phyloP scores from a whole-genome alignment of 2,329 filamentous ascomycete species.

The Ilyonectria mors-panacis region DNA sequence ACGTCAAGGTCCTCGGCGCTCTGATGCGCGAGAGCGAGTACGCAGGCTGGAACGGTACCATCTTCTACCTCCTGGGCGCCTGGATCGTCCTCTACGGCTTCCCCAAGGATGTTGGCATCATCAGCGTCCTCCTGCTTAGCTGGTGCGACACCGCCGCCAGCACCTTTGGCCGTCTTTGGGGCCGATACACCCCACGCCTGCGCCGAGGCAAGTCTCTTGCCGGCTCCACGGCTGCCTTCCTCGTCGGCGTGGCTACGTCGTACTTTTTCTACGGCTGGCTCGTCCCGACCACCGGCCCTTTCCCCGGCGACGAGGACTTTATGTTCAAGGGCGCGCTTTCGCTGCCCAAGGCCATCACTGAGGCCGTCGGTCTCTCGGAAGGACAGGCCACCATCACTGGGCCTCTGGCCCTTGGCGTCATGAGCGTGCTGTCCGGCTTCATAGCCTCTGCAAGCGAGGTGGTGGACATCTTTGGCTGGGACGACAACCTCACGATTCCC shows the following conservation, averaged over 20 bases:
- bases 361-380: slow-evolving; percentile 73
- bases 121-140: slow-evolving; percentile 90
- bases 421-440: slow-evolving; percentile 91
- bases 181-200: slow-evolving; percentile 88
- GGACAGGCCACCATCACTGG: slow-evolving; percentile 77
- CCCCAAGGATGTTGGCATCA: slow-evolving; percentile 92
- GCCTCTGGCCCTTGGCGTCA: slow-evolving; percentile 79
- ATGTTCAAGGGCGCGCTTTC: slow-evolving; percentile 85
- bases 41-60: slow-evolving; percentile 94
- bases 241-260: slow-evolving; percentile 87
- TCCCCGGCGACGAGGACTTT: slow-evolving; percentile 77
- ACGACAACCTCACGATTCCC: slow-evolving; percentile 98
- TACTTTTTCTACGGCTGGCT: slow-evolving; percentile 91
- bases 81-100: slow-evolving; percentile 90
- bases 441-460: slow-evolving; percentile 92
- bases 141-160: slow-evolving; percentile 99
- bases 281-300: slow-evolving; percentile 77
- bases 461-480: slow-evolving; percentile 92
- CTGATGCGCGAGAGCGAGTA: slow-evolving; percentile 98
- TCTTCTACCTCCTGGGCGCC: slow-evolving; percentile 94
- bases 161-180: slow-evolving; percentile 92
- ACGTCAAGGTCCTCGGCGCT: slow-evolving; percentile 87
- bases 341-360: slow-evolving; percentile 74
- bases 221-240: slow-evolving; percentile 86
- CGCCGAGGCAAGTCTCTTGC: slow-evolving; percentile 92